Percentiles rank a stretch among this genome's conserved stretches.
These are phyloP conservation scores for Wickerhamomyces sp. DNA, from an alignment of 1,139 yeast species.

Conservation along the genomic window DNA sequence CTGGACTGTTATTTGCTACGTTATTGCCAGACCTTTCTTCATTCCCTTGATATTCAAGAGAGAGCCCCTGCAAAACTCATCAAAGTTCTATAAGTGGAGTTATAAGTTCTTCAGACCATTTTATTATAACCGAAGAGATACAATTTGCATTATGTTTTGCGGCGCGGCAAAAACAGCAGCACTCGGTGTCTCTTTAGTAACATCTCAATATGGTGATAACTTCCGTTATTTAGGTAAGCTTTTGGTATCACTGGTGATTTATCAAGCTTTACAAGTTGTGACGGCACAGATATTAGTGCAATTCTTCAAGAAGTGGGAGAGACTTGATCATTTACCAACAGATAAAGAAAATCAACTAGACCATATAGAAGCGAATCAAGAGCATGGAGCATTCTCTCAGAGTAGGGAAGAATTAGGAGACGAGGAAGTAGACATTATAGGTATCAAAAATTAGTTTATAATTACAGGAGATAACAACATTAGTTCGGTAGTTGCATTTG, in stretches of 20 bases:
- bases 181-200: conserved; percentile 73
- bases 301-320: conserved; percentile 63
- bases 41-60: conserved; percentile 38
- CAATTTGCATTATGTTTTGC: conserved; percentile 77
- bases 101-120: conserved; percentile 53
- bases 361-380: background rate
- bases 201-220: conserved; percentile 72
- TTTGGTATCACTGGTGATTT: conserved; percentile 75
- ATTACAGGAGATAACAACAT: too few relatives aligned
- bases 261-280: conserved; percentile 82
- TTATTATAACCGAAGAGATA: conserved; percentile 63
- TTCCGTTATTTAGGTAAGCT: conserved; percentile 62
- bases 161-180: conserved; percentile 96
- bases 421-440: too few relatives aligned
- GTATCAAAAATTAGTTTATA: too few relatives aligned
- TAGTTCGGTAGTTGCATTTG: too few relatives aligned
- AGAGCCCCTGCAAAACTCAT: conserved; percentile 41
- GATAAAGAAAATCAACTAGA: conserved; percentile 18
- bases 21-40: conserved; percentile 58
- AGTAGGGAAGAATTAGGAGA: background rate
- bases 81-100: conserved; percentile 36
- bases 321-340: conserved; percentile 25
- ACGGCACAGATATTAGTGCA: conserved; percentile 66
- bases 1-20: conserved; percentile 59
- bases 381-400: background rate